These are phyloP conservation scores for Xanthoparmelia taractica DNA, from an alignment of 495 filamentous ascomycete species.

Conservation along the genomic window DNA sequence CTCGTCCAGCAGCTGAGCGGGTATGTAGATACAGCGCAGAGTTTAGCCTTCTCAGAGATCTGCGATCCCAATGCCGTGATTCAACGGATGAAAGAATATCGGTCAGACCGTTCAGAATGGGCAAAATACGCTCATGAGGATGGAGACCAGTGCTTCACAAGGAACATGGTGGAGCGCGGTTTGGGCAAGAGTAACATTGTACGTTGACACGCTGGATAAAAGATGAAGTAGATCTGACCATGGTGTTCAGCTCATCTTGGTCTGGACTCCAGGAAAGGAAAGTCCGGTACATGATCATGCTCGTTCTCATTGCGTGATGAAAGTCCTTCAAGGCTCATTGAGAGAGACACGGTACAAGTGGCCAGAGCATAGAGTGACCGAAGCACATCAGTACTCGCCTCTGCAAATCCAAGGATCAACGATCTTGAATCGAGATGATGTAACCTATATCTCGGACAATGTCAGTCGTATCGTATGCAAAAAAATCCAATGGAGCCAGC, in stretches of 20 bases:
- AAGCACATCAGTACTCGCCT: slow-evolving; percentile 44
- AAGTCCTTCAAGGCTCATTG: slow-evolving; percentile 63
- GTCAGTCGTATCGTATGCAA: slow-evolving; percentile 29
- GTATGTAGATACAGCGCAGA: slow-evolving; percentile 67
- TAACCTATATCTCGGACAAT: slow-evolving; percentile 77
- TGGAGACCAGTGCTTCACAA: slow-evolving; percentile 59
- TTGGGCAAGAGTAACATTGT: slow-evolving; percentile 89
- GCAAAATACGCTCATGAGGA: slow-evolving; percentile 60
- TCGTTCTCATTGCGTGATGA: slow-evolving; percentile 69
- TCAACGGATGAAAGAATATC: slow-evolving; percentile 62
- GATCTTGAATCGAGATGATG: slow-evolving; percentile 52
- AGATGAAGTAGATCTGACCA: not conserved
- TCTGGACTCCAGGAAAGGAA: slow-evolving; percentile 86
- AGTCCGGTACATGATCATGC: slow-evolving; percentile 85
- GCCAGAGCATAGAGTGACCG: slow-evolving; percentile 47
- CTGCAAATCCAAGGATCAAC: slow-evolving; percentile 37
- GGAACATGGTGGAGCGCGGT: slow-evolving; percentile 83
- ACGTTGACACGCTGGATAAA: slow-evolving; percentile 27
- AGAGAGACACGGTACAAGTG: slow-evolving; percentile 74
- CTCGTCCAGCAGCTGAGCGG: slow-evolving; percentile 65
- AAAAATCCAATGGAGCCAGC: not conserved
- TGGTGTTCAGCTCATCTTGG: slow-evolving; percentile 62
- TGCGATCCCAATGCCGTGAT: slow-evolving; percentile 56
- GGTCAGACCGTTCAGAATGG: slow-evolving; percentile 63
- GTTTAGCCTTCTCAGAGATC: slow-evolving; percentile 71